Evolutionary conservation across 768 basidiomycete genomes (phyloP).

Genomic region (Auriscalpium vulgare): DNA sequence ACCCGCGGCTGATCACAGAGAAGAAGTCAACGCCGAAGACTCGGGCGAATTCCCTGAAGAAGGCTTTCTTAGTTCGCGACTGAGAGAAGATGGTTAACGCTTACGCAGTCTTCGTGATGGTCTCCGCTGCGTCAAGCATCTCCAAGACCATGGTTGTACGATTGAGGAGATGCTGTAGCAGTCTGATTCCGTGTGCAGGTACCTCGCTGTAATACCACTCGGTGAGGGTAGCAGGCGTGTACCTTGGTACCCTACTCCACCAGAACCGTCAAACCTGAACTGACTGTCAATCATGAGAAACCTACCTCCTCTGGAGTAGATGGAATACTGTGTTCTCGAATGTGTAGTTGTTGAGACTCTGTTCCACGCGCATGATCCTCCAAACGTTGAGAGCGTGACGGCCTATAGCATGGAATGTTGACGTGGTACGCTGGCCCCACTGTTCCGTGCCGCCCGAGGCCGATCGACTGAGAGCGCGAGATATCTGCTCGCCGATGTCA

Average conservation of each 20-base stretch:
- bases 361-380: constrained; percentile 86
- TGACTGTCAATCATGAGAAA: not conserved
- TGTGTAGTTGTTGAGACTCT: constrained; percentile 67
- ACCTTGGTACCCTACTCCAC: constrained; percentile 11
- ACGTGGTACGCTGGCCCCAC: constrained; percentile 69
- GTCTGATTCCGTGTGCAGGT: constrained; percentile 44
- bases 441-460: constrained; percentile 37
- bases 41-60: constrained; percentile 83
- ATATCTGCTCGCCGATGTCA: constrained; percentile 64
- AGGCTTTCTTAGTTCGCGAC: not conserved
- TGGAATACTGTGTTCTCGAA: constrained; percentile 89
- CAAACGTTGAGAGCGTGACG: constrained; percentile 90
- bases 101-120: constrained; percentile 86
- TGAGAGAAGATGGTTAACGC: constrained; percentile 18
- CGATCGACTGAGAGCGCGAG: constrained; percentile 55
- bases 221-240: constrained; percentile 22
- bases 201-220: constrained; percentile 69
- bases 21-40: constrained; percentile 97
- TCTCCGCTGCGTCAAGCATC: constrained; percentile 73
- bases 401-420: constrained; percentile 78
- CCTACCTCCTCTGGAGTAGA: constrained; percentile 65
- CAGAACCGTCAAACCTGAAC: not conserved
- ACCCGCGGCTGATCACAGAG: constrained; percentile 89
- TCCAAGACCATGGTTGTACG: constrained; percentile 67
- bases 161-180: constrained; percentile 56